Evolutionary conservation across 2,329 filamentous ascomycete genomes (phyloP), one percentile per base, ranked within the genome.

Genomic region (Monosporascus sp.): DNA sequence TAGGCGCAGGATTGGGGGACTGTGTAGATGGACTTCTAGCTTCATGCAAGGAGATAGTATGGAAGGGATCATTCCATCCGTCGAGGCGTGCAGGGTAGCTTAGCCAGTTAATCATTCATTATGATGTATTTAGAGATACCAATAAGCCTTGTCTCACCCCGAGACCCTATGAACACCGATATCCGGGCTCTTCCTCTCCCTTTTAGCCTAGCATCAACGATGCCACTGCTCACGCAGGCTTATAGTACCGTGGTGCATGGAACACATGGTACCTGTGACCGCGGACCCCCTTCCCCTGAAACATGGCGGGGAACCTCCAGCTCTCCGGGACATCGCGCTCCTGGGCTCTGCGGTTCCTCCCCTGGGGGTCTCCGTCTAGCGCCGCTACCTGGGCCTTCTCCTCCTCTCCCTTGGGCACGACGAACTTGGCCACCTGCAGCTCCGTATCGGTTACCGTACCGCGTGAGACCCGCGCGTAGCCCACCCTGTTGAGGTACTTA

Each of bases 381-480:
- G 66, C 66, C 56, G 76, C 74, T 0, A 78, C 63, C 50, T 66
- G 63, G 22, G 61, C 68, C 50, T 78, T 76, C 53, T 86, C 82
- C 17, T 82, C 80, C 48, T 85, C 80, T 0, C 80, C 79, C 63
- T 85, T 78, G 2, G 91, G 92, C 45, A 99, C 82, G 37, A 92
- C 82, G 72, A 99, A 97, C 72, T 97, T 97, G 62, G 90, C 94
- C 35, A 96, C 89, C 78, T 99, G 94, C 52, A 99, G 78, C 74
- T 99, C 94, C 2, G 94, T 99, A 68, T 99, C 94, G 14, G 94
- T 99, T 62, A 99, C 97, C 2, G 90, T 95, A 62, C 86, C 86
- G 63, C 94, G 81, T 64, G 88, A 93, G 50, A 99, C 87, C 51
- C 94, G 79, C 4, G 94, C 94, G 69, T 99, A 99, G 1, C 91